These are phyloP conservation scores for Plasmodium vivax DNA, from an alignment of 169 alveolate genomes.

Conservation along the genomic window DNA sequence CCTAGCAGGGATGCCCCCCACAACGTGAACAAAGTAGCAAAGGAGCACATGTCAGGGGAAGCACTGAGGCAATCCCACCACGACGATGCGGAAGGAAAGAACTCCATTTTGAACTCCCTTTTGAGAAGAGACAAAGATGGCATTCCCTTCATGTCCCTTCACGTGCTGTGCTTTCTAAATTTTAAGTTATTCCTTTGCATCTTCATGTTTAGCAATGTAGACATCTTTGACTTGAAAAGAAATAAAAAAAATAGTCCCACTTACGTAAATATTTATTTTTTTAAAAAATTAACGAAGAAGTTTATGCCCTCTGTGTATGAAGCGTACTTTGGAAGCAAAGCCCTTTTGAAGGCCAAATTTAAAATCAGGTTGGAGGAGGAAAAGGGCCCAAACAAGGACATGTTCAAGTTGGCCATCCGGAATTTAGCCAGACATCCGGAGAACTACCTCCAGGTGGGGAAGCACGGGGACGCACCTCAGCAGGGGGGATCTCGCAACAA, in stretches of 20 bases:
- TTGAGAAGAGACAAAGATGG: conserved; percentile 22
- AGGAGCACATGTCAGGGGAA: not conserved
- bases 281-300: conserved; percentile 56
- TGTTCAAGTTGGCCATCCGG: conserved; percentile 28
- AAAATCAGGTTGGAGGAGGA: conserved; percentile 31
- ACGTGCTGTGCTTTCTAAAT: conserved; percentile 21
- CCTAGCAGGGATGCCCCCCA: not conserved
- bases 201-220: conserved; percentile 58
- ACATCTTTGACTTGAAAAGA: conserved; percentile 34
- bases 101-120: not conserved
- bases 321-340: conserved; percentile 19
- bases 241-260: conserved; percentile 20
- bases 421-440: conserved; percentile 28
- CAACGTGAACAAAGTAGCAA: not conserved
- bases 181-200: conserved; percentile 47
- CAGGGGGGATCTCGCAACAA: not conserved
- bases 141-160: conserved; percentile 36
- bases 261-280: conserved; percentile 38
- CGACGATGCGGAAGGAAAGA: not conserved
- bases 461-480: not conserved
- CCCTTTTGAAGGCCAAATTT: conserved; percentile 4
- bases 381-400: conserved; percentile 8
- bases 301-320: conserved; percentile 45
- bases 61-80: not conserved
- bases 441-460: conserved; percentile 9